Evolutionary conservation across 2,329 filamentous ascomycete species (phyloP), one percentile per base, ranked within the genome.

Genomic region (Hypoxylon rubiginosum): DNA sequence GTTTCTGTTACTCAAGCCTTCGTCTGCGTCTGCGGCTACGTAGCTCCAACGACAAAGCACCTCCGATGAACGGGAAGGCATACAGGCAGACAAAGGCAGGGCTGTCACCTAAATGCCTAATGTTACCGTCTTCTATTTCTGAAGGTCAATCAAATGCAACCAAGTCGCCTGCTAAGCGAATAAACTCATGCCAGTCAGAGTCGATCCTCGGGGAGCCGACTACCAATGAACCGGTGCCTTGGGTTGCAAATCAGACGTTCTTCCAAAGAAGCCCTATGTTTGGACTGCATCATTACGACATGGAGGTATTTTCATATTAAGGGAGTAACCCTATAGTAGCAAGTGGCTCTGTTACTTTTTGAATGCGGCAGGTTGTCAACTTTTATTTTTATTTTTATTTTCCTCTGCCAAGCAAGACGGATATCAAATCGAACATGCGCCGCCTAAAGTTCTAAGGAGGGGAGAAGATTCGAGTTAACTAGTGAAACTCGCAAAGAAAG

Each of bases 61-160:
- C 73, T 75, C 74, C 74, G 74, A 75, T 75, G 53, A 73, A 70
- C 74, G 74, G 21, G 21, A 24, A 24, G 21, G 21, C 21, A 24
- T 2, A 24, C 21, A 24, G 21, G 21, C 21, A 24, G 21, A 24
- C 21, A 24, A 24, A 24, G 21, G 74, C 71, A 70, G 45, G 55
- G 55, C 36, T 69, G 64, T 57, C 45, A 36, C 3, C 62, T 55
- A 70, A 69, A 69, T 24, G 21, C 21, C 21, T 30, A 30, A 6
- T 21, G 69, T 50, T 64, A 68, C 70, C 73, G 62, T 32, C 69
- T 57, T 48, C 32, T 24, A 46, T 64, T 61, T 52, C 53, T 32
- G 64, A 69, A 68, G 49, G 36, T 66, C 52, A 62, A 64, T 62
- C 66, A 63, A 51, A 60, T 54, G 55, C 43, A 51, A 48, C 63